Conservation (phyloP, 148 eudicot genomes). For the Cornus florida region DNA sequence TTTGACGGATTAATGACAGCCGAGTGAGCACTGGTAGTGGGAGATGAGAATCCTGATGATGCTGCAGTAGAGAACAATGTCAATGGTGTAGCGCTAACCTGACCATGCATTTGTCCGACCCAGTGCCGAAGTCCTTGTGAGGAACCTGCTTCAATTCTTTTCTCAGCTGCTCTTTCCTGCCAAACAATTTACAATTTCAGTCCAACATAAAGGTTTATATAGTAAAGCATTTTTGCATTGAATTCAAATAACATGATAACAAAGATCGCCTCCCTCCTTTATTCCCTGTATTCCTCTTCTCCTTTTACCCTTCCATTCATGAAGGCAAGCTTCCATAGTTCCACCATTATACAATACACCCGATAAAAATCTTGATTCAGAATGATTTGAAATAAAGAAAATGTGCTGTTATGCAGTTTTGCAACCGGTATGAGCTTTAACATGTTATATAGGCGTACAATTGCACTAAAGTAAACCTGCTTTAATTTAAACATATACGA, state of each 20-base stretch:
- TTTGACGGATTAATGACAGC: conserved; percentile 20
- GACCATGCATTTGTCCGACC: conserved; percentile 40
- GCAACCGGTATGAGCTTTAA: too few relatives aligned
- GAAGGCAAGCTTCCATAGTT: neutral
- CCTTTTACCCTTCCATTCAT: neutral
- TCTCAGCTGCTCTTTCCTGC: conserved; percentile 32
- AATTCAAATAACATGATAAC: neutral
- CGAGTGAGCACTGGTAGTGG: conserved; percentile 26
- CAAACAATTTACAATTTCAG: neutral
- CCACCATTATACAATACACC: too few relatives aligned
- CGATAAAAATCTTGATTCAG: neutral
- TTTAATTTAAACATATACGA: too few relatives aligned
- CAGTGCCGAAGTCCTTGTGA: conserved; percentile 26
- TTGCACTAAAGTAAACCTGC: neutral
- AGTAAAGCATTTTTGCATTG: too few relatives aligned
- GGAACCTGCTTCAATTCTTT: conserved; percentile 20
- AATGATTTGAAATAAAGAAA: too few relatives aligned
- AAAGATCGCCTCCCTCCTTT: neutral
- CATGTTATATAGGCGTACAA: neutral
- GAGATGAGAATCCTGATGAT: conserved; percentile 58
- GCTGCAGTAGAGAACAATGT: conserved; percentile 28
- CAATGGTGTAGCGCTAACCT: conserved; percentile 18
- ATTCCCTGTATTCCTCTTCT: neutral
- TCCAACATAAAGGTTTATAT: too few relatives aligned
- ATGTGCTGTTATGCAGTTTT: too few relatives aligned